phyloP scores from a whole-genome alignment of 257 asterid genomes.

The Solanum chaucha region DNA sequence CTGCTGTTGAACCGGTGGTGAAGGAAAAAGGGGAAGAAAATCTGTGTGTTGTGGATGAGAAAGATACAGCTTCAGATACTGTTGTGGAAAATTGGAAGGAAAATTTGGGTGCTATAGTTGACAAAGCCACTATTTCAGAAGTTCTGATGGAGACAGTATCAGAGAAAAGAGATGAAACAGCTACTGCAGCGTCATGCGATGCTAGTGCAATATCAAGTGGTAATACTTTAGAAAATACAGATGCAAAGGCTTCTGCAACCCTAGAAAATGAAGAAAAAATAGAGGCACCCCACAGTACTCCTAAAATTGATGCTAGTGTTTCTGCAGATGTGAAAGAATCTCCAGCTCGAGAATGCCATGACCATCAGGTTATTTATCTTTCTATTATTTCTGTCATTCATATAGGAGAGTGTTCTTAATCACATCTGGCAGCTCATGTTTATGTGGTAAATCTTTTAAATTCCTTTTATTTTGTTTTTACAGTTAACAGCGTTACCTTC shows the following conservation, averaged over 20 bases:
- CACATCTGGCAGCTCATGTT: background rate
- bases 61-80: background rate
- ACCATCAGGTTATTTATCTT: conserved; percentile 24
- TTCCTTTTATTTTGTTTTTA: conserved; percentile 1
- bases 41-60: background rate
- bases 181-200: background rate
- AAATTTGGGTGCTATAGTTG: background rate
- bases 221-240: background rate
- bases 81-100: background rate
- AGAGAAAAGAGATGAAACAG: conserved; percentile 1
- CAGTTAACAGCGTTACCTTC: conserved; percentile 30
- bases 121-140: background rate
- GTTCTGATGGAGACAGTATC: background rate
- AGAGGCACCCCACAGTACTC: background rate
- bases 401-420: background rate
- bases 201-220: background rate
- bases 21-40: background rate
- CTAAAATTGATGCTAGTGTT: conserved; percentile 2
- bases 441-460: background rate
- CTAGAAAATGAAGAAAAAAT: conserved; percentile 9
- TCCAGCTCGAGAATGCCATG: conserved; percentile 19
- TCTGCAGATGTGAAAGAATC: conserved; percentile 13
- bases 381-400: background rate
- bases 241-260: conserved; percentile 1
- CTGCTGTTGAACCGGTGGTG: background rate